These are phyloP conservation scores for Thraustochytrium striatum DNA, from an alignment of 352 stramenopile species.

Conservation along the genomic window DNA sequence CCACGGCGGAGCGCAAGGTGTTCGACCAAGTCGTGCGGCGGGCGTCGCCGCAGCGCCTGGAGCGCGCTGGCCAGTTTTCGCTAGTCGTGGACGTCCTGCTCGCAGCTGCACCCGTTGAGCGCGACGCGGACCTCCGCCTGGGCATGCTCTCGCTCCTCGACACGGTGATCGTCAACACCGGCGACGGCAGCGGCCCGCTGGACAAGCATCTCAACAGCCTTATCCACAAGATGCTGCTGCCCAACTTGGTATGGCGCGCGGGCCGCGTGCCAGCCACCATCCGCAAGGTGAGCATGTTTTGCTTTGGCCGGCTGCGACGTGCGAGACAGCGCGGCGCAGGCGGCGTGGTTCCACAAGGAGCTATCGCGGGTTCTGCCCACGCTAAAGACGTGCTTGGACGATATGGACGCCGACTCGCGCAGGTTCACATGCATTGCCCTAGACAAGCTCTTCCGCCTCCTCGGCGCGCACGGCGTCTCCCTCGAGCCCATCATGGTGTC, in stretches of 20 bases:
- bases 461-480: background rate
- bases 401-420: conserved; percentile 19
- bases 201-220: background rate
- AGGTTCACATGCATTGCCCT: conserved; percentile 33
- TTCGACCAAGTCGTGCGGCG: conserved; percentile 30
- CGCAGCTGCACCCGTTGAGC: background rate
- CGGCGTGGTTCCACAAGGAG: conserved; percentile 7
- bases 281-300: conserved; percentile 46
- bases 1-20: background rate
- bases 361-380: background rate
- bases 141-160: conserved; percentile 36
- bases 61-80: background rate
- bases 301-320: background rate
- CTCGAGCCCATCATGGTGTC: background rate
- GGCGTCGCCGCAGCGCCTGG: background rate
- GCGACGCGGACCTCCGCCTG: conserved; percentile 25
- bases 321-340: conserved; percentile 11
- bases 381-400: conserved; percentile 26
- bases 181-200: background rate
- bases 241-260: conserved; percentile 37
- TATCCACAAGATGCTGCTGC: conserved; percentile 21
- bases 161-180: background rate
- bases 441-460: conserved; percentile 2
- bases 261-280: conserved; percentile 33
- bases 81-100: conserved; percentile 4